Conservation (phyloP, 2,329 filamentous ascomycete genomes). For the Fusarium clavum region DNA sequence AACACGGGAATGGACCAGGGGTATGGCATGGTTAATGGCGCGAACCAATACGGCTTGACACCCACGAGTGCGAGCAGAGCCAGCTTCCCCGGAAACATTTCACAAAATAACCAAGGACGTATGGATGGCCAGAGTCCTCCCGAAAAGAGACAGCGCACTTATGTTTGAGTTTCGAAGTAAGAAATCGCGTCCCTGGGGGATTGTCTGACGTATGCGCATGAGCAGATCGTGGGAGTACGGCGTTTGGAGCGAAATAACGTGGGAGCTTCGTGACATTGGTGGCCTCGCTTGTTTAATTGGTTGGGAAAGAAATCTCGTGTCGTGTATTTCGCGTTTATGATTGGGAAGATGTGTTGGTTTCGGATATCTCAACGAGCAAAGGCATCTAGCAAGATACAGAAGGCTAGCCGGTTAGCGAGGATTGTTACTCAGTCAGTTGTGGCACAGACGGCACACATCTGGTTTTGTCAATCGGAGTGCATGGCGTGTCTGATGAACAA, state of each 20-base stretch:
- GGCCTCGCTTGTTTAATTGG: conserved; percentile 14
- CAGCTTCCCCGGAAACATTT: conserved; percentile 43
- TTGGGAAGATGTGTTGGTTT: conserved; percentile 27
- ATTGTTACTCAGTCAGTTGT: conserved; percentile 14
- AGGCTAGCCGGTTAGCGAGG: conserved; percentile 18
- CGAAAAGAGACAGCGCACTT: conserved; percentile 64
- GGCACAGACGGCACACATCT: conserved; percentile 28
- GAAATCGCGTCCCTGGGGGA: conserved; percentile 11
- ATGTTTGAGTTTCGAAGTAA: conserved; percentile 30
- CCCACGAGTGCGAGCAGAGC: conserved; percentile 48
- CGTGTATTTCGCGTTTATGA: conserved; percentile 32
- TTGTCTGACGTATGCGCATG: conserved; percentile 30
- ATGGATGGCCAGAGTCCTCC: conserved; percentile 58
- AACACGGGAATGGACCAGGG: conserved; percentile 56
- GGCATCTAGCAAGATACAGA: conserved; percentile 24
- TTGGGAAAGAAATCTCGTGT: conserved; percentile 21
- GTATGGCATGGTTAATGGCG: conserved; percentile 60
- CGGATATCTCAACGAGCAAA: conserved; percentile 30
- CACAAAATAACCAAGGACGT: conserved; percentile 43
- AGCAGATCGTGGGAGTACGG: conserved; percentile 43
- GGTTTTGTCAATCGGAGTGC: conserved; percentile 28
- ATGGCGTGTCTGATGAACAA: conserved; percentile 40
- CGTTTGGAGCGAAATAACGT: conserved; percentile 38
- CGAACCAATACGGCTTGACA: conserved; percentile 53
- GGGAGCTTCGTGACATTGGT: conserved; percentile 13